Base-by-base conservation (phyloP, 129 eudicot species). In the Flaveria trinervia region DNA sequence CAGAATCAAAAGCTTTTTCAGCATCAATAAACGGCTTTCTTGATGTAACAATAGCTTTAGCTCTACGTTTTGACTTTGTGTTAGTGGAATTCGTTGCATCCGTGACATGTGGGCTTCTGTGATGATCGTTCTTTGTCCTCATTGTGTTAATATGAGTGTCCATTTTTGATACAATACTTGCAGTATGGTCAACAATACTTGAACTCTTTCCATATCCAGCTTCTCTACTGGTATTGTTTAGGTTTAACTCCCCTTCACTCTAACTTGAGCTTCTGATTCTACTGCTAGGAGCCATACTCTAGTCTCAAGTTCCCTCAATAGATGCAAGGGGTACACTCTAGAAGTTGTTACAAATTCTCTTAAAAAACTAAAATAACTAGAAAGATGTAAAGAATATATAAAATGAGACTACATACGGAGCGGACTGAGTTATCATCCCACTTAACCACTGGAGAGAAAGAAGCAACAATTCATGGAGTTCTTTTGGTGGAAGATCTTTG, bases 241-340 rank as follows among this genome's bases (percentile, higher is more conserved):
- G 71, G 41, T 81, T 73, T 61, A 82, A 72, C 73, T 87, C 98
- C 68, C 91, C 83, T 45, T 93, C 98, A 77, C 82, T 86, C 79
- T 91, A 65, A 89, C 86, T 79, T 91, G 92, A 50, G 96, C 88
- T 85, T 94, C 98, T 50, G 98, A 94, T 75, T 94, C 98, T 51
- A 94, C 98, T 46, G 98, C 98, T 69, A 94, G 78, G 66, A 94
- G 98, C 98, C 98, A 94, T 49, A 89, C 98, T 83, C 97, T 83
- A 69, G 98, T 94, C 85, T 94, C 98, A 41, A 94, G 89, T 81
- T 94, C 98, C 44, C 98, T 87, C 65, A 94, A 86, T 71, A 89
- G 97, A 71, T 94, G 96, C 79, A 87, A 82, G 0, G 97, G 97
- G 71, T 89, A 94, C 61, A 83, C 88, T 77, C 98, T 94, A 80